These are phyloP conservation scores for Canavalia ensiformis DNA, from an alignment of 306 rosid genomes.

Conservation along the genomic window DNA sequence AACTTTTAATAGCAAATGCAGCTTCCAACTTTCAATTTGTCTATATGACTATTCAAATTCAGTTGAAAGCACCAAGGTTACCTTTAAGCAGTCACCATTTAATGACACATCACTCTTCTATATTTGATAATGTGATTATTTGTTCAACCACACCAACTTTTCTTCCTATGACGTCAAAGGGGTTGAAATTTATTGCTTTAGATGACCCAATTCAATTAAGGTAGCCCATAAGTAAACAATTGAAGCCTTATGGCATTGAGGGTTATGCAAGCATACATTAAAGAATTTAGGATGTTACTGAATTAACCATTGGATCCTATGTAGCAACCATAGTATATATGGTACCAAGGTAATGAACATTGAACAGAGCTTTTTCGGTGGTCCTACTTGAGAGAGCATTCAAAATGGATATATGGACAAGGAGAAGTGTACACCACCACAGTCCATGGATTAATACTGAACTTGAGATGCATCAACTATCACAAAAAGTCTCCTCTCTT, in stretches of 20 bases:
- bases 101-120: slow-evolving; percentile 40
- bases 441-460: slow-evolving; percentile 14
- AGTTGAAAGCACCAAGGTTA: slow-evolving; percentile 14
- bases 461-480: slow-evolving; percentile 4
- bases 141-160: slow-evolving; percentile 29
- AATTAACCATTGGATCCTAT: slow-evolving; percentile 50
- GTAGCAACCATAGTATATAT: neutral
- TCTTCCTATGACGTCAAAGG: slow-evolving; percentile 53
- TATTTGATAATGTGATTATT: slow-evolving; percentile 34
- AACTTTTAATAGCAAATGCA: slow-evolving; percentile 41
- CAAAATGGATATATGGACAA: slow-evolving; percentile 41
- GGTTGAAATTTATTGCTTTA: slow-evolving; percentile 43
- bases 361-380: slow-evolving; percentile 15
- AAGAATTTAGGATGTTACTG: slow-evolving; percentile 6
- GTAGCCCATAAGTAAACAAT: slow-evolving; percentile 37
- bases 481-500: slow-evolving; percentile 11
- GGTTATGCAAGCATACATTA: slow-evolving; percentile 27
- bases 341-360: slow-evolving; percentile 22
- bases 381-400: slow-evolving; percentile 39
- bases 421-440: neutral
- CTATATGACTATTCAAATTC: slow-evolving; percentile 43
- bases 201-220: slow-evolving; percentile 36
- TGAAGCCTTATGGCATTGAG: slow-evolving; percentile 2
- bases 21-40: slow-evolving; percentile 46
- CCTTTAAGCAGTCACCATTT: slow-evolving; percentile 44